A percentile compares a stretch with the other conserved stretches of the same genome.
Conservation (phyloP, 805 yeast species). For the Wickerhamiella hasegawae region DNA sequence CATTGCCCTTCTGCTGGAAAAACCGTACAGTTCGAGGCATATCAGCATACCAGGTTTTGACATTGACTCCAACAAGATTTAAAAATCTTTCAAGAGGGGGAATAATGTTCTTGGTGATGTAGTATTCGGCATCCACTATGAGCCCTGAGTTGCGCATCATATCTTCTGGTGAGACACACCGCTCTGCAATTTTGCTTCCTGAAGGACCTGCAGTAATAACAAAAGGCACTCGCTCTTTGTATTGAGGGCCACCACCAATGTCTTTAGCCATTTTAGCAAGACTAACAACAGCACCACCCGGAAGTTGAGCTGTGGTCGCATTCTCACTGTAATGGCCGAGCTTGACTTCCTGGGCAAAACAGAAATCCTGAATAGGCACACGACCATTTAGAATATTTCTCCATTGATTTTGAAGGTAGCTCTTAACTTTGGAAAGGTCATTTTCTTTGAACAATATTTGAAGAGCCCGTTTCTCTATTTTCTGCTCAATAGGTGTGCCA, state of each 20-base stretch:
- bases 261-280: conserved; percentile 45
- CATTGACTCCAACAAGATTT: conserved; percentile 67
- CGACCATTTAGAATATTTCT: conserved; percentile 43
- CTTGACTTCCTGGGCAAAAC: conserved; percentile 82
- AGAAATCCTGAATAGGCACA: conserved; percentile 63
- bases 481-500: conserved; percentile 85
- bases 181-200: conserved; percentile 47
- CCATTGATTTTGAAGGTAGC: conserved; percentile 51
- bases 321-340: conserved; percentile 60
- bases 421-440: conserved; percentile 56
- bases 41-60: conserved; percentile 57
- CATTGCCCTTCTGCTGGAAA: background rate
- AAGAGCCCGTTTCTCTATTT: conserved; percentile 56
- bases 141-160: conserved; percentile 31
- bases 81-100: conserved; percentile 85
- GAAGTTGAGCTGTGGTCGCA: conserved; percentile 32
- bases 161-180: conserved; percentile 68
- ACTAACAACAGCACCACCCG: conserved; percentile 87
- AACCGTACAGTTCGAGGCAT: conserved; percentile 30
- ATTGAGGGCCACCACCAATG: conserved; percentile 68
- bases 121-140: conserved; percentile 66
- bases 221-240: conserved; percentile 75
- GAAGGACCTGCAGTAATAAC: conserved; percentile 49
- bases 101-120: conserved; percentile 63
- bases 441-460: conserved; percentile 53